A percentile compares a stretch with the other conserved stretches of the same genome.
phyloP scores from a whole-genome alignment of 2,329 filamentous ascomycete species.

The Mycogone perniciosa region DNA sequence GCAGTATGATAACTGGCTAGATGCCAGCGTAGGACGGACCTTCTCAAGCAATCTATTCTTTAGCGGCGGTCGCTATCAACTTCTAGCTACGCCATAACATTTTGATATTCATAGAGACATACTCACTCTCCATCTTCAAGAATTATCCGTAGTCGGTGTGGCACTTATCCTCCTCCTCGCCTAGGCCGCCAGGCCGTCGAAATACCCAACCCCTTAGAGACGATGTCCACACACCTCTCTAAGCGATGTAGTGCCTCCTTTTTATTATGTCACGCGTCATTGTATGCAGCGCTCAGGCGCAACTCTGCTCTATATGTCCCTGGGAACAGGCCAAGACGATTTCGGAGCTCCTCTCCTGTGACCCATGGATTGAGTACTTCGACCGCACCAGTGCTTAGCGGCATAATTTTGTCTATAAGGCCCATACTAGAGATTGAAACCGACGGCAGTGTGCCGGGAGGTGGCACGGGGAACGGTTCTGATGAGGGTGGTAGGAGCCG shows the following conservation, averaged over 20 bases:
- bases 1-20: too few relatives aligned
- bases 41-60: too few relatives aligned
- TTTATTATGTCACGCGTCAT: slow-evolving; percentile 35
- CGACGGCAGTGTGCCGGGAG: slow-evolving; percentile 20
- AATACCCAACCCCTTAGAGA: background rate
- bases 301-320: slow-evolving; percentile 32
- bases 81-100: too few relatives aligned
- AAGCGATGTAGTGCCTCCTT: slow-evolving; percentile 18
- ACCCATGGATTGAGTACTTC: slow-evolving; percentile 35
- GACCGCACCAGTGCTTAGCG: slow-evolving; percentile 20
- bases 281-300: slow-evolving; percentile 34
- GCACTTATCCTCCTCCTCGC: too few relatives aligned
- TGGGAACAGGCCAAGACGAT: slow-evolving; percentile 32
- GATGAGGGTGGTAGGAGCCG: slow-evolving; percentile 6
- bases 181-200: too few relatives aligned
- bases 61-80: too few relatives aligned
- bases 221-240: slow-evolving; percentile 14
- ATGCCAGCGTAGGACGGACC: too few relatives aligned
- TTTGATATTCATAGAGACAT: too few relatives aligned
- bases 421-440: slow-evolving; percentile 32
- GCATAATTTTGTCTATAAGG: slow-evolving; percentile 28
- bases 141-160: too few relatives aligned
- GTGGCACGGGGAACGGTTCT: slow-evolving; percentile 18
- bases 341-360: slow-evolving; percentile 38
- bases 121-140: too few relatives aligned